phyloP scores from a whole-genome alignment of 345 rosid species.

The Pelargonium nanum region DNA sequence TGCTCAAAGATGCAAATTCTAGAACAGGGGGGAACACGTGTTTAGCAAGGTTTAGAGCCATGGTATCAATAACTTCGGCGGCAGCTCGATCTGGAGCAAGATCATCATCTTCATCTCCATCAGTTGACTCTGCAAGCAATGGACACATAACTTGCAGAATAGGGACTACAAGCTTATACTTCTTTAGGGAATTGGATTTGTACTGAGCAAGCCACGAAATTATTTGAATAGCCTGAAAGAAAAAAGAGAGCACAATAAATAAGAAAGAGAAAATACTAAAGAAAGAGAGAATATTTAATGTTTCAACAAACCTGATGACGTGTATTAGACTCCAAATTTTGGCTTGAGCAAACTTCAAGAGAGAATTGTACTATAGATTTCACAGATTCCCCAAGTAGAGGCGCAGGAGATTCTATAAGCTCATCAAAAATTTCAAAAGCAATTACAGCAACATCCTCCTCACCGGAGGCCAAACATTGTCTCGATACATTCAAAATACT shows the following conservation, averaged over 20 bases:
- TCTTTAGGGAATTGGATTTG: slow-evolving; percentile 76
- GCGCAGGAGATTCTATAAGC: slow-evolving; percentile 96
- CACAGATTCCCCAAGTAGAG: slow-evolving; percentile 95
- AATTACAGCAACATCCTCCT: slow-evolving; percentile 92
- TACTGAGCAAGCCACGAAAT: slow-evolving; percentile 97
- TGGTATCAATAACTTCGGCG: slow-evolving; percentile 99
- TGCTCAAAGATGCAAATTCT: slow-evolving; percentile 77
- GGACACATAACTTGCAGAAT: slow-evolving; percentile 97
- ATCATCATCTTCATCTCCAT: slow-evolving; percentile 82
- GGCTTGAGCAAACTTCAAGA: slow-evolving; percentile 92
- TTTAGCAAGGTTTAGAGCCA: slow-evolving; percentile 85
- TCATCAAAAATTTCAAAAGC: slow-evolving; percentile 99
- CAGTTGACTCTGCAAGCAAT: slow-evolving; percentile 75
- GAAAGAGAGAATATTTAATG: background rate
- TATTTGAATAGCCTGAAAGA: slow-evolving; percentile 87
- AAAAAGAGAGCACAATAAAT: slow-evolving; percentile 15
- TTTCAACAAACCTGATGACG: slow-evolving; percentile 76
- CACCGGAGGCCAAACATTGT: slow-evolving; percentile 83
- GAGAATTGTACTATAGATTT: slow-evolving; percentile 91
- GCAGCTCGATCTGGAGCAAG: slow-evolving; percentile 98
- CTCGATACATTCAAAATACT: slow-evolving; percentile 92
- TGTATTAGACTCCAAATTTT: slow-evolving; percentile 67
- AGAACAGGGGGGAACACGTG: slow-evolving; percentile 68
- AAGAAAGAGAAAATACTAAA: slow-evolving; percentile 7
- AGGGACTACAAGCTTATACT: slow-evolving; percentile 68